Evolutionary conservation across 305 asterid genomes (phyloP).

Genomic region (Fraxinus albicans): DNA sequence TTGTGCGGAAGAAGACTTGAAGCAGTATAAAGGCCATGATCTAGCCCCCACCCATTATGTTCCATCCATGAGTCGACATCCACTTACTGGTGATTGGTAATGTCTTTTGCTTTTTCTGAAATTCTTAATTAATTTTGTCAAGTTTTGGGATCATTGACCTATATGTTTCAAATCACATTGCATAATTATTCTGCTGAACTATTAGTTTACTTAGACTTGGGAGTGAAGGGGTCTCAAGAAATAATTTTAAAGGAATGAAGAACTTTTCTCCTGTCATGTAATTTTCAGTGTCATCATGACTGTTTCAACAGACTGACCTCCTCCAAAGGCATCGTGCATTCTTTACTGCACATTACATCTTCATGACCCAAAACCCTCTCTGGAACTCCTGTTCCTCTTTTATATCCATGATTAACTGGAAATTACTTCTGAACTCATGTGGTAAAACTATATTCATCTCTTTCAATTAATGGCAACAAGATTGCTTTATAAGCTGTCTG

Average conservation of each 20-base stretch:
- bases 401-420: not conserved
- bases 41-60: constrained; percentile 94
- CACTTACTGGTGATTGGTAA: constrained; percentile 95
- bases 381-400: not conserved
- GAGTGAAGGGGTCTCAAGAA: not conserved
- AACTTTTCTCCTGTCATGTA: not conserved
- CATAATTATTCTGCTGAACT: not conserved
- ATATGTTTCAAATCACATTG: not conserved
- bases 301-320: not conserved
- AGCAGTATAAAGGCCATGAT: constrained; percentile 82
- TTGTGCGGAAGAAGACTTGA: constrained; percentile 86
- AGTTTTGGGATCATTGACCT: not conserved
- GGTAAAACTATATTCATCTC: not conserved
- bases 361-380: not conserved
- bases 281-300: not conserved
- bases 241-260: not conserved
- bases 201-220: not conserved
- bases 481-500: not conserved
- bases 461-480: not conserved
- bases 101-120: not conserved
- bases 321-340: not conserved
- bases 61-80: constrained; percentile 99
- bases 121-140: not conserved
- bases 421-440: not conserved
- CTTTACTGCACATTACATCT: not conserved